Evolutionary conservation across 1,284 basidiomycete genomes (phyloP).

Genomic region (Anthracocystis panici-leucophaei): DNA sequence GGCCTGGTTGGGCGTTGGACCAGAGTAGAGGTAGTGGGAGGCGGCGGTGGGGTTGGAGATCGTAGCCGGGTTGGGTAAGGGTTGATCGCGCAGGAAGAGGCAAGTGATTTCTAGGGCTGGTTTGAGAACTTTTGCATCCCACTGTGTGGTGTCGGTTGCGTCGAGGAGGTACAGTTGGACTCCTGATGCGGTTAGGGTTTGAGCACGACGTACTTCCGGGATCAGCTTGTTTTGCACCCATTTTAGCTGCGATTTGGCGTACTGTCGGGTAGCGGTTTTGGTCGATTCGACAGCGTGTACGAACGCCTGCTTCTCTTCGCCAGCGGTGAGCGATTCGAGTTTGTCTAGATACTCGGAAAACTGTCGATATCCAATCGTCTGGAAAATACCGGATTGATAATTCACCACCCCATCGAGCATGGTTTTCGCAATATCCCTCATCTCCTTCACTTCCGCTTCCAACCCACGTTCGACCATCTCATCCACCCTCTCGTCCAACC

Average conservation of each 20-base stretch:
- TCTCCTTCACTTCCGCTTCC: conserved; percentile 80
- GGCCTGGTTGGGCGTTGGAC: conserved; percentile 68
- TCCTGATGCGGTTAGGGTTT: conserved; percentile 13
- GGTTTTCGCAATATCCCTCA: conserved; percentile 70
- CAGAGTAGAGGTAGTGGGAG: conserved; percentile 70
- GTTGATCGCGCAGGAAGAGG: conserved; percentile 74
- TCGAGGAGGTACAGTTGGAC: conserved; percentile 76
- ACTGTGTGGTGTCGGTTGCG: conserved; percentile 75
- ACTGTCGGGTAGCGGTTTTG: conserved; percentile 89
- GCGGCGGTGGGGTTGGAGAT: conserved; percentile 75
- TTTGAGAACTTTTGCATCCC: conserved; percentile 71
- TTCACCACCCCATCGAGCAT: conserved; percentile 70
- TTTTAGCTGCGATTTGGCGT: conserved; percentile 88
- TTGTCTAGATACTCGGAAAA: conserved; percentile 78
- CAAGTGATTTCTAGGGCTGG: conserved; percentile 57
- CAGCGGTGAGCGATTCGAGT: conserved; percentile 29
- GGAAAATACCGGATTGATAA: conserved; percentile 81
- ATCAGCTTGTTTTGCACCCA: conserved; percentile 94
- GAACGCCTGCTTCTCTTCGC: conserved; percentile 70
- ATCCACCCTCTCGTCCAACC: conserved; percentile 85
- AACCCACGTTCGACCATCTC: conserved; percentile 90
- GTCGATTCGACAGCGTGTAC: conserved; percentile 79
- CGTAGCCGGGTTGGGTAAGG: conserved; percentile 75
- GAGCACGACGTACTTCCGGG: conserved; percentile 74
- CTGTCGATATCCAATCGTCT: conserved; percentile 94